Percentiles rank a stretch among this genome's conserved stretches.
phyloP scores from a whole-genome alignment of 805 yeast species.

The Pichia deserticola region DNA sequence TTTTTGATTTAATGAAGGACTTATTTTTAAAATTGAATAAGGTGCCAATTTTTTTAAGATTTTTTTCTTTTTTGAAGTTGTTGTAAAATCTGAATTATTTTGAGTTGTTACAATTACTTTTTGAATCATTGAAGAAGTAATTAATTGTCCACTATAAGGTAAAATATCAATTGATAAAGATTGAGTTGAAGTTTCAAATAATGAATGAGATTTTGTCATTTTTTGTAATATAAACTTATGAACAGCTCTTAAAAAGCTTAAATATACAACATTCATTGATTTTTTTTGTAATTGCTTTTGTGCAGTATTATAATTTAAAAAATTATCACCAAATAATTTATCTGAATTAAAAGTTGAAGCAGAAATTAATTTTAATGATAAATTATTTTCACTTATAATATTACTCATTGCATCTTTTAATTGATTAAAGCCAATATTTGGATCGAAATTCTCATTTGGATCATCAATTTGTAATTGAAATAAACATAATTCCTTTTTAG shows the following conservation, averaged over 20 bases:
- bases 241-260: conserved; percentile 44
- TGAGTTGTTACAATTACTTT: conserved; percentile 6
- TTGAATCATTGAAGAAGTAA: conserved; percentile 20
- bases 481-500: conserved; percentile 26
- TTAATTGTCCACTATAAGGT: conserved; percentile 46
- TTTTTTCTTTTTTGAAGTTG: conserved; percentile 3
- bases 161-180: conserved; percentile 30
- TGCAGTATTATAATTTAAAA: background rate
- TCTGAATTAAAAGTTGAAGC: conserved; percentile 23
- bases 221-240: conserved; percentile 32
- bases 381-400: conserved; percentile 21
- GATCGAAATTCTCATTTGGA: conserved; percentile 1
- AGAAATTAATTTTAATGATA: conserved; percentile 20
- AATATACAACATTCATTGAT: conserved; percentile 30
- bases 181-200: conserved; percentile 16
- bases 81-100: background rate
- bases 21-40: conserved; percentile 34
- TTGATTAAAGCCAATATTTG: conserved; percentile 23
- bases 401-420: conserved; percentile 28
- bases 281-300: conserved; percentile 14
- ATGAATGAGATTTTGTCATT: conserved; percentile 15
- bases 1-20: conserved; percentile 39
- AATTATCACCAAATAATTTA: conserved; percentile 16
- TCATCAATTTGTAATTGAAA: conserved; percentile 21
- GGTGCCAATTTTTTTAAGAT: conserved; percentile 6